Evolutionary conservation across 257 asterid species (phyloP).

Genomic region (Nicotiana benthamiana): DNA sequence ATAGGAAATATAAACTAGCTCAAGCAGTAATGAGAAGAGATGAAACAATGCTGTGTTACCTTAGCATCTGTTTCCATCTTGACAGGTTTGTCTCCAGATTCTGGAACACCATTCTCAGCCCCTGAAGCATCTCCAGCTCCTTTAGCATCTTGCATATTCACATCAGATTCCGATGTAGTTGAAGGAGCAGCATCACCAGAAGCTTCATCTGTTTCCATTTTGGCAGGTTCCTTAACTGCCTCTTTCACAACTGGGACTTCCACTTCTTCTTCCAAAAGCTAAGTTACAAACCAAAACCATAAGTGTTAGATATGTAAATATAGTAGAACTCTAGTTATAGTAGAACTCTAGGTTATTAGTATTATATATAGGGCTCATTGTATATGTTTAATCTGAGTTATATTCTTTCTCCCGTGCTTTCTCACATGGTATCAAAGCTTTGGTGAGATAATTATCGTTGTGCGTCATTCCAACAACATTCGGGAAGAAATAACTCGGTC

Average conservation of each 20-base stretch:
- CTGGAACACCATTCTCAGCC: slow-evolving; percentile 65
- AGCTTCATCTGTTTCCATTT: slow-evolving; percentile 65
- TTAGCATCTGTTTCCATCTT: slow-evolving; percentile 83
- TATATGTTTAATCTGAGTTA: too few species aligned
- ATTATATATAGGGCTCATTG: too few species aligned
- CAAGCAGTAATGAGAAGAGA: background rate
- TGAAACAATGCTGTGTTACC: slow-evolving; percentile 30
- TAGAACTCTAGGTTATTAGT: too few species aligned
- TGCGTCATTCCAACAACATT: too few species aligned
- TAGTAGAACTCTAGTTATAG: too few species aligned
- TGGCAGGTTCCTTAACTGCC: slow-evolving; percentile 40
- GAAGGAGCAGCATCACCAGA: slow-evolving; percentile 33
- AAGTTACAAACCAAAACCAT: slow-evolving; percentile 3
- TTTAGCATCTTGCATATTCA: slow-evolving; percentile 61
- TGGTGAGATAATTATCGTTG: too few species aligned
- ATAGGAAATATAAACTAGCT: background rate
- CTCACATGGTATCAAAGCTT: too few species aligned
- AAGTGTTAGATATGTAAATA: too few species aligned
- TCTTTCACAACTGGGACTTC: slow-evolving; percentile 67
- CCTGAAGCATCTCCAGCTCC: slow-evolving; percentile 34
- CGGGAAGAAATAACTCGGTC: too few species aligned
- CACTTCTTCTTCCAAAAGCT: slow-evolving; percentile 87
- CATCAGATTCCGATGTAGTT: slow-evolving; percentile 37
- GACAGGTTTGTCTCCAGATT: slow-evolving; percentile 54
- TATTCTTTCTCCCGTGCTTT: too few species aligned